phyloP scores from a whole-genome alignment of 108 stramenopile species.

The Fragilariopsis cylindrus region DNA sequence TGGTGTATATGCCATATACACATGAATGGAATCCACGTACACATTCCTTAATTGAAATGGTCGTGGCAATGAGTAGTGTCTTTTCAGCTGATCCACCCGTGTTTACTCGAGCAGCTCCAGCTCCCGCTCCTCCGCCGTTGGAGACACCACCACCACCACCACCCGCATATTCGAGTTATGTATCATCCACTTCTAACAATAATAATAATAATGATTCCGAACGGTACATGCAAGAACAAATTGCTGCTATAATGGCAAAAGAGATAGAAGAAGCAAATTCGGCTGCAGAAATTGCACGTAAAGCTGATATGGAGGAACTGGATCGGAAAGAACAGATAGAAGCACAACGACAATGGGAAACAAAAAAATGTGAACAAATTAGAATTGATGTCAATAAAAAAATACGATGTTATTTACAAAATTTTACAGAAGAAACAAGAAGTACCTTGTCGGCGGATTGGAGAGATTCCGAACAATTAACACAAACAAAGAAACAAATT shows the following conservation, averaged over 20 bases:
- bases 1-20: constrained; percentile 93
- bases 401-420: constrained; percentile 39
- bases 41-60: constrained; percentile 78
- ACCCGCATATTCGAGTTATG: constrained; percentile 25
- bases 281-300: constrained; percentile 50
- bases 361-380: constrained; percentile 37
- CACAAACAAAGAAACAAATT: constrained; percentile 25
- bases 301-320: constrained; percentile 39
- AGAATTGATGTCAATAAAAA: constrained; percentile 46
- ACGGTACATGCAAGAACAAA: constrained; percentile 37
- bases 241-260: constrained; percentile 38
- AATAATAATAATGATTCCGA: constrained; percentile 15
- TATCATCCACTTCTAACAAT: not conserved
- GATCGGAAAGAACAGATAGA: constrained; percentile 27
- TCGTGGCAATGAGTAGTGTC: constrained; percentile 78
- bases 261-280: constrained; percentile 55
- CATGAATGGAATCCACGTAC: constrained; percentile 82
- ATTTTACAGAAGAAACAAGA: constrained; percentile 36
- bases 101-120: constrained; percentile 60
- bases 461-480: constrained; percentile 55
- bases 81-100: constrained; percentile 96
- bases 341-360: constrained; percentile 48
- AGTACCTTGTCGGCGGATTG: constrained; percentile 44
- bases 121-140: constrained; percentile 30
- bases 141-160: constrained; percentile 23